phyloP scores from a whole-genome alignment of 768 basidiomycete genomes.

The Termitomyces bulborhizus region DNA sequence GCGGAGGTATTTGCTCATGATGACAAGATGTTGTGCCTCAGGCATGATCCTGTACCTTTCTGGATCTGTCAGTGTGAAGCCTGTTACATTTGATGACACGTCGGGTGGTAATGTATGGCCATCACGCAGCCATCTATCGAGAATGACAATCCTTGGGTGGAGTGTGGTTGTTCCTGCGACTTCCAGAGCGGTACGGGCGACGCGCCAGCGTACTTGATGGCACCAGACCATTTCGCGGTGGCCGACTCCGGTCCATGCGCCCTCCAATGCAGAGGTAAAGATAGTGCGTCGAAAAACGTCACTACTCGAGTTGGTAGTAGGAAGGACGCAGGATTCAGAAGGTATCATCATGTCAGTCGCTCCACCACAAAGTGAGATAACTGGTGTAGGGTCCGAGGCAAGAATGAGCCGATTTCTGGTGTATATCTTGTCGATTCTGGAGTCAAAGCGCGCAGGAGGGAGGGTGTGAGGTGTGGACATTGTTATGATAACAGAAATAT shows the following conservation, averaged over 20 bases:
- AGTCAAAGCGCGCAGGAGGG: slow-evolving; percentile 85
- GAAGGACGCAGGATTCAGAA: slow-evolving; percentile 82
- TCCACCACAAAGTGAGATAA: slow-evolving; percentile 88
- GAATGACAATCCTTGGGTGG: slow-evolving; percentile 25
- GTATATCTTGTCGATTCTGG: slow-evolving; percentile 74
- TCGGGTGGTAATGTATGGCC: slow-evolving; percentile 40
- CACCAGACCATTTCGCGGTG: slow-evolving; percentile 99
- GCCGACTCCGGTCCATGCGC: slow-evolving; percentile 93
- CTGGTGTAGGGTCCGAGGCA: slow-evolving; percentile 45
- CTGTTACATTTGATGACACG: slow-evolving; percentile 3
- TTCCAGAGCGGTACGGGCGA: slow-evolving; percentile 77
- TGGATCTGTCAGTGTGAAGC: slow-evolving; percentile 16
- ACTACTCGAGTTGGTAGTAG: slow-evolving; percentile 10
- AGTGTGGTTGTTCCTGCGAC: slow-evolving; percentile 31
- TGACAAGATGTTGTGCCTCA: slow-evolving; percentile 28
- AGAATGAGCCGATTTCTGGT: slow-evolving; percentile 34
- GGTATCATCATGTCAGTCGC: slow-evolving; percentile 88
- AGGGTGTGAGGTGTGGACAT: slow-evolving; percentile 91
- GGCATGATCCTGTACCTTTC: slow-evolving; percentile 31
- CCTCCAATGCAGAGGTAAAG: slow-evolving; percentile 83
- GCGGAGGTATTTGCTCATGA: slow-evolving; percentile 32
- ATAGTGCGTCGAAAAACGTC: slow-evolving; percentile 50
- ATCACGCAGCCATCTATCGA: slow-evolving; percentile 69
- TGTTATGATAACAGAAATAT: slow-evolving; percentile 81
- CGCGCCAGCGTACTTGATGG: slow-evolving; percentile 88